These are phyloP conservation scores for Serendipita vermifera DNA, from an alignment of 768 basidiomycete species.

Conservation along the genomic window DNA sequence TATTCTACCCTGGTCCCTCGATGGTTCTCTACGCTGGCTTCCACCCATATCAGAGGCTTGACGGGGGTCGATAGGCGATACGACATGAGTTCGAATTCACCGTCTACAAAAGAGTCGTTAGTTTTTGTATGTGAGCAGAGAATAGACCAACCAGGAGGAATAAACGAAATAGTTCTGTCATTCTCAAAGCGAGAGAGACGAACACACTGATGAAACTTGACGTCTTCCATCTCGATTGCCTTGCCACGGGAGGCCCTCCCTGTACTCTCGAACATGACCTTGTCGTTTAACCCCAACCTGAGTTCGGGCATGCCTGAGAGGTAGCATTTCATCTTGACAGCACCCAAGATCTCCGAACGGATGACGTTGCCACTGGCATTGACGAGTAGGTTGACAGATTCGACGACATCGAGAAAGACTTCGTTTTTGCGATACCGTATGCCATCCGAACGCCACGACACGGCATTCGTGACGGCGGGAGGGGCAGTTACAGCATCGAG, in stretches of 20 bases:
- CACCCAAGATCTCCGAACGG: slow-evolving; percentile 94
- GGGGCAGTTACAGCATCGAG: slow-evolving; percentile 88
- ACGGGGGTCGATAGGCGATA: slow-evolving; percentile 94
- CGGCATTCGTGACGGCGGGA: slow-evolving; percentile 95
- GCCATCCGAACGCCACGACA: slow-evolving; percentile 96
- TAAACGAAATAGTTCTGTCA: slow-evolving; percentile 97
- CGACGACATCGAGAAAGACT: slow-evolving; percentile 96
- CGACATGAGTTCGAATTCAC: slow-evolving; percentile 97
- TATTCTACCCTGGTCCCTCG: slow-evolving; percentile 89
- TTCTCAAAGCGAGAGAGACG: slow-evolving; percentile 95
- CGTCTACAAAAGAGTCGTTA: slow-evolving; percentile 38
- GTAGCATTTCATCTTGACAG: slow-evolving; percentile 99
- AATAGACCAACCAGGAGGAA: slow-evolving; percentile 46
- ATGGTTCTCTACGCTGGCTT: slow-evolving; percentile 91
- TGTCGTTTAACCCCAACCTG: slow-evolving; percentile 90
- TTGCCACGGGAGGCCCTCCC: slow-evolving; percentile 93
- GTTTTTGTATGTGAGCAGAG: neutral
- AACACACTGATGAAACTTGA: slow-evolving; percentile 99
- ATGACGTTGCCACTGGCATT: slow-evolving; percentile 96
- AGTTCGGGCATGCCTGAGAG: slow-evolving; percentile 99
- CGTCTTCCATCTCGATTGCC: slow-evolving; percentile 98
- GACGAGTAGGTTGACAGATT: slow-evolving; percentile 92
- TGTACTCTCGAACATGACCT: slow-evolving; percentile 98
- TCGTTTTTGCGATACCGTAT: slow-evolving; percentile 98
- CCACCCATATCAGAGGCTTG: slow-evolving; percentile 95